phyloP scores from a whole-genome alignment of 345 rosid genomes.

The Diplotaxis tenuifolia region DNA sequence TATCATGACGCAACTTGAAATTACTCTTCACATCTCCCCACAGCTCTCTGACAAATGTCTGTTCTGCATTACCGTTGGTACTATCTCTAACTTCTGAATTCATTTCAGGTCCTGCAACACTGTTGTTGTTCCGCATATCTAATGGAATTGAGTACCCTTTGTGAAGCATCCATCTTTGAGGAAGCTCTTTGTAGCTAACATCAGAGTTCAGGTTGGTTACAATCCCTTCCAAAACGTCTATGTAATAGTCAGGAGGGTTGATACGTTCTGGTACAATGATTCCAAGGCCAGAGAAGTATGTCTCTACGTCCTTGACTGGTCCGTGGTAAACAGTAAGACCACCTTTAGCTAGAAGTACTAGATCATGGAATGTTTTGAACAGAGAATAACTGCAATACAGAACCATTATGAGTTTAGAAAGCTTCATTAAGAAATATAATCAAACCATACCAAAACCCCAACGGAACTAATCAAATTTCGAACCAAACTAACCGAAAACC shows the following conservation, averaged over 20 bases:
- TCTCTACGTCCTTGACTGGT: slow-evolving; percentile 65
- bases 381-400: slow-evolving; percentile 69
- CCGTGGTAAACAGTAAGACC: slow-evolving; percentile 88
- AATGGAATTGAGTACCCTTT: slow-evolving; percentile 68
- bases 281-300: slow-evolving; percentile 76
- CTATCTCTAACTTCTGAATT: slow-evolving; percentile 35
- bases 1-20: slow-evolving; percentile 61
- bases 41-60: slow-evolving; percentile 76
- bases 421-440: too few relatives aligned
- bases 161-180: slow-evolving; percentile 89
- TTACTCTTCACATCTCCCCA: slow-evolving; percentile 79
- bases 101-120: slow-evolving; percentile 27
- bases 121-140: slow-evolving; percentile 52
- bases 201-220: slow-evolving; percentile 45
- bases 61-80: slow-evolving; percentile 37
- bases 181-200: slow-evolving; percentile 64
- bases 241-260: slow-evolving; percentile 92
- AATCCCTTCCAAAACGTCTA: slow-evolving; percentile 86
- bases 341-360: slow-evolving; percentile 85
- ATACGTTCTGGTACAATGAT: slow-evolving; percentile 78
- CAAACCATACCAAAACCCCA: too few relatives aligned
- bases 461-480: too few relatives aligned
- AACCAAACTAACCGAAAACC: too few relatives aligned
- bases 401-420: slow-evolving; percentile 4
- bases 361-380: slow-evolving; percentile 83